Conservation (phyloP, 179 eudicot genomes). For the Sideroxylon spinosum region DNA sequence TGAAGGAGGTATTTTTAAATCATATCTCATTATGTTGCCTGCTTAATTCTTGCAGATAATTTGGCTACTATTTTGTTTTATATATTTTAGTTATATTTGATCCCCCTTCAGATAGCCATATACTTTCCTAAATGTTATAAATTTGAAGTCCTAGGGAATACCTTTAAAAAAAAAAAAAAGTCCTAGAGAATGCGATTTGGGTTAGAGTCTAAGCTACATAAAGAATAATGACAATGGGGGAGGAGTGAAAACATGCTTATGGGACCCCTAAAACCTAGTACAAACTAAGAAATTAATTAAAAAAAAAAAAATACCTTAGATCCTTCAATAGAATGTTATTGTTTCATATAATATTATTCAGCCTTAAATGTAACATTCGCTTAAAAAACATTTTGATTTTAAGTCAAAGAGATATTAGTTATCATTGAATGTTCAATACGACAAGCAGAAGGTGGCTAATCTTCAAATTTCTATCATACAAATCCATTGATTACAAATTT, state of each 20-base stretch:
- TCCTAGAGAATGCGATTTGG: not conserved
- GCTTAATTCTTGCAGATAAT: not conserved
- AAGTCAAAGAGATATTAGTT: not conserved
- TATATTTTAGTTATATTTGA: not conserved
- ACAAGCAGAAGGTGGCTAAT: not conserved
- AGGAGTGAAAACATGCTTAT: not conserved
- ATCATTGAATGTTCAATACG: not conserved
- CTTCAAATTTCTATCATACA: too few relatives aligned
- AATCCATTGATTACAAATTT: not conserved
- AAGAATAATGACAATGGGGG: not conserved
- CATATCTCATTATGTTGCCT: not conserved
- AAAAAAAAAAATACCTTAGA: not conserved
- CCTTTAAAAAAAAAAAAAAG: too few relatives aligned
- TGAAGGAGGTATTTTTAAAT: not conserved
- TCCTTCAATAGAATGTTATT: not conserved
- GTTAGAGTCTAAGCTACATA: not conserved
- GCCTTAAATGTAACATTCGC: not conserved
- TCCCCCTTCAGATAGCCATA: not conserved
- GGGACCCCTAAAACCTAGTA: not conserved
- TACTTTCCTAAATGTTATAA: not conserved
- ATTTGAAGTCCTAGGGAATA: too few relatives aligned
- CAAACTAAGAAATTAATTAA: not conserved
- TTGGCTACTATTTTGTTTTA: slow-evolving; percentile 3
- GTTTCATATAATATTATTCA: not conserved
- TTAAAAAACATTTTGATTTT: not conserved